Conservation (phyloP, 768 basidiomycete species). For the Tylopilus sp. region DNA sequence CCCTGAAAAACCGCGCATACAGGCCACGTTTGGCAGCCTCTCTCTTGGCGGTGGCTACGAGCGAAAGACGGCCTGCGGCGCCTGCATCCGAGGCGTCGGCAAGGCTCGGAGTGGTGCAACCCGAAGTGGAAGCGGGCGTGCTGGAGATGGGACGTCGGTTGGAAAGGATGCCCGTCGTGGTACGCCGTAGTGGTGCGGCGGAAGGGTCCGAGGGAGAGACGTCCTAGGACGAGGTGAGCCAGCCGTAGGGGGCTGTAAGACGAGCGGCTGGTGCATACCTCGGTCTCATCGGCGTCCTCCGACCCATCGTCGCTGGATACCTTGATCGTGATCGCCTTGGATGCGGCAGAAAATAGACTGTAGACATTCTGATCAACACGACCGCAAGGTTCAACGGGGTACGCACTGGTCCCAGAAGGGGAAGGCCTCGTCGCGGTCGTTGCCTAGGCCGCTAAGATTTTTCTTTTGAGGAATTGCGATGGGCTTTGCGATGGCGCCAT, state of each 20-base stretch:
- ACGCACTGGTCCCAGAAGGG: constrained; percentile 98
- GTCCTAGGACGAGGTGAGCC: constrained; percentile 2
- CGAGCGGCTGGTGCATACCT: no score
- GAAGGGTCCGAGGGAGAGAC: constrained; percentile 14
- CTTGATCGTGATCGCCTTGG: constrained; percentile 77
- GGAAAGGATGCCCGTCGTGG: constrained; percentile 73
- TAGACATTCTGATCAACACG: neutral
- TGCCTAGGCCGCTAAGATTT: constrained; percentile 81
- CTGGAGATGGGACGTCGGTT: constrained; percentile 58
- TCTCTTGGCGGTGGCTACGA: constrained; percentile 67
- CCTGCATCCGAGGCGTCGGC: neutral
- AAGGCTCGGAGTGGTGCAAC: constrained; percentile 39
- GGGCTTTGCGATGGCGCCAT: constrained; percentile 75
- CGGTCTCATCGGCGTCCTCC: constrained; percentile 48
- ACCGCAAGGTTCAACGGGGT: neutral
- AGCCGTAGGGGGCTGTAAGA: no score
- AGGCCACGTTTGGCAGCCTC: constrained; percentile 73
- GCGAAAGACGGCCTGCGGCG: constrained; percentile 34
- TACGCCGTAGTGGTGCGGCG: constrained; percentile 45
- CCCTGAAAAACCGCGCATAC: constrained; percentile 81
- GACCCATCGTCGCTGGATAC: constrained; percentile 51
- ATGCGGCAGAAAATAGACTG: constrained; percentile 71
- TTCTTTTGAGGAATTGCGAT: constrained; percentile 81
- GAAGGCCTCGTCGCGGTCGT: constrained; percentile 92
- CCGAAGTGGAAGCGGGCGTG: constrained; percentile 46